Base-by-base conservation (phyloP, 1,284 basidiomycete genomes). In the Ustilago sp. region DNA sequence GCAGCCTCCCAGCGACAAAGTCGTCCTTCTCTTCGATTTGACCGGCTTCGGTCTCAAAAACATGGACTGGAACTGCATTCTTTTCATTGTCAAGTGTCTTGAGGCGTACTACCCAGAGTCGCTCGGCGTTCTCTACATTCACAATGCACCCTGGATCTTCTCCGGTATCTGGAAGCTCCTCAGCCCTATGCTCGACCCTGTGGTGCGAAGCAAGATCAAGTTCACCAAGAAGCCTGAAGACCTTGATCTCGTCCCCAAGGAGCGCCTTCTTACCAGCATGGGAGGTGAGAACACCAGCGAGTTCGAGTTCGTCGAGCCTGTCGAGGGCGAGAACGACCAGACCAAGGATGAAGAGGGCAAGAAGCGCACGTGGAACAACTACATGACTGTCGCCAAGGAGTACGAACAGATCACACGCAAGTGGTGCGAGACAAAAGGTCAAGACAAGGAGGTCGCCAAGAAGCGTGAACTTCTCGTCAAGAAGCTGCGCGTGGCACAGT, bases 111-210 rank as follows among this genome's bases (percentile, higher is more conserved):
- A 86, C 65, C 86, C 86, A 4, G 86, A 87, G 63, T 85, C 85
- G 19, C 82, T 87, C 28, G 83, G 79, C 38, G 82, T 77, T 50
- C 81, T 87, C 41, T 82, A 85, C 63, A 83, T 87, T 50, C 83
- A 87, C 79, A 82, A 84, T 13, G 86, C 87, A 1, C 87, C 86
- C 2, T 87, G 86, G 86, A 85, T 87, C 57, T 87, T 87, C 74
- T 79, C 82, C 36, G 86, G 86, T 31, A 81, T 85, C 72, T 85
- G 82, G 83, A 84, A 83, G 68, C 78, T 82, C 9, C 68, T 85
- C 43, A 70, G 78, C n/a, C 83, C 82, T 39, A 80, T 85, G 80
- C 81, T 85, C 17, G 84, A 85, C 70, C 82, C 84, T 39, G 76
- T 77, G 19, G 83, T 85, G 28, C 78, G 83, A 32, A 74, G 72